Percentiles rank a stretch among this genome's conserved stretches.
Conservation (phyloP, 495 filamentous ascomycete genomes). For the Aspergillus cavernicola region DNA sequence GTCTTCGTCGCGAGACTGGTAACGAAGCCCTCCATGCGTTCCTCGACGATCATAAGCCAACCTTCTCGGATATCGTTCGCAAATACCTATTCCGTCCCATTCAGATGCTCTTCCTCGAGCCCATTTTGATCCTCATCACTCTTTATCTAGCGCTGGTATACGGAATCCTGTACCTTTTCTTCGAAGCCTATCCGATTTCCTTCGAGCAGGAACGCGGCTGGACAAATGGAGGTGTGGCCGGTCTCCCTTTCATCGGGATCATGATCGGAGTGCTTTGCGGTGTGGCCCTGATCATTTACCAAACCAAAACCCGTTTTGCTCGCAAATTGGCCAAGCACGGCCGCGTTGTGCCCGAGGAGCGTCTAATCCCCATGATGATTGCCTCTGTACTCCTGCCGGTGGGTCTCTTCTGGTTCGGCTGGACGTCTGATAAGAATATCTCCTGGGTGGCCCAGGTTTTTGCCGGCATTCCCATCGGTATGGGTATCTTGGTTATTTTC, state of each 20-base stretch:
- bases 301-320: constrained; percentile 50
- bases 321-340: constrained; percentile 47
- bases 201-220: constrained; percentile 53
- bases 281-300: constrained; percentile 42
- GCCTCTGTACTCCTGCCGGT: constrained; percentile 53
- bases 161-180: constrained; percentile 61
- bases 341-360: constrained; percentile 53
- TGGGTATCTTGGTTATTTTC: constrained; percentile 55
- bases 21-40: constrained; percentile 59
- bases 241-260: constrained; percentile 58
- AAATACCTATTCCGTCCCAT: constrained; percentile 59
- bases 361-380: constrained; percentile 56
- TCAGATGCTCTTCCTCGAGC: constrained; percentile 56
- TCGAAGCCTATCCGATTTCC: constrained; percentile 57
- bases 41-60: constrained; percentile 52
- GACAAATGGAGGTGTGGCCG: constrained; percentile 43
- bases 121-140: constrained; percentile 54
- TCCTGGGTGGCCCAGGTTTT: constrained; percentile 49
- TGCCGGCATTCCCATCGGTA: constrained; percentile 47
- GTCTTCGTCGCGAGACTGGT: constrained; percentile 55
- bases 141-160: constrained; percentile 53
- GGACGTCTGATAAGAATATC: constrained; percentile 47
- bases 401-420: constrained; percentile 64
- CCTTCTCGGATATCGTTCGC: constrained; percentile 39
- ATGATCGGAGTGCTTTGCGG: constrained; percentile 53